Percentiles rank a stretch among this genome's conserved stretches.
Evolutionary conservation across 805 yeast species (phyloP).

Genomic region (Torulaspora delbrueckii): DNA sequence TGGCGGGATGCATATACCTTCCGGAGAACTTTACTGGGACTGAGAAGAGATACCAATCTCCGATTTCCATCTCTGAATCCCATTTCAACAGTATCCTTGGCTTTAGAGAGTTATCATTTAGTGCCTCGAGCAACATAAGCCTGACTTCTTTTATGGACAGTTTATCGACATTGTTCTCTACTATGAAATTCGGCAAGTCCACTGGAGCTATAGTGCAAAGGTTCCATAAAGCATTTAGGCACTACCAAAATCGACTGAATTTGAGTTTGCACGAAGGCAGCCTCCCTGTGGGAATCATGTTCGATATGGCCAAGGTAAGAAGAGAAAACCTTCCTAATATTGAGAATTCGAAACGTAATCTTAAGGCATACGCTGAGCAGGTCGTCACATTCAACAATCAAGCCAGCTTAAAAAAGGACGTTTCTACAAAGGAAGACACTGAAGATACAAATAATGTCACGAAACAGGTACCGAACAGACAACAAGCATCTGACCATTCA

Average conservation of each 20-base stretch:
- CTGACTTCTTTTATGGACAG: constrained; percentile 17
- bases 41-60: neutral
- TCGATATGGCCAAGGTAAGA: constrained; percentile 15
- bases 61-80: constrained; percentile 6
- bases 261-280: constrained; percentile 17
- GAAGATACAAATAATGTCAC: neutral
- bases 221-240: constrained; percentile 10
- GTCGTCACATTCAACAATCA: constrained; percentile 10
- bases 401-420: neutral
- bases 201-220: constrained; percentile 1
- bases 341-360: constrained; percentile 13
- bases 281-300: constrained; percentile 15
- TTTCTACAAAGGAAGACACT: neutral
- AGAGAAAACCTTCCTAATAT: constrained; percentile 19
- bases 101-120: constrained; percentile 18
- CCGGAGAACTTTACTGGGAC: constrained; percentile 11
- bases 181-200: constrained; percentile 22
- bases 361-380: constrained; percentile 10
- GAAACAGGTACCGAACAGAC: neutral
- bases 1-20: constrained; percentile 20
- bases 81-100: constrained; percentile 5
- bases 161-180: constrained; percentile 13
- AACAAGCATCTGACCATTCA: neutral
- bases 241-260: constrained; percentile 4
- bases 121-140: constrained; percentile 2